Evolutionary conservation across 2,329 filamentous ascomycete genomes (phyloP), one percentile per base, ranked within the genome.

Genomic region (Helminthosporium solani): DNA sequence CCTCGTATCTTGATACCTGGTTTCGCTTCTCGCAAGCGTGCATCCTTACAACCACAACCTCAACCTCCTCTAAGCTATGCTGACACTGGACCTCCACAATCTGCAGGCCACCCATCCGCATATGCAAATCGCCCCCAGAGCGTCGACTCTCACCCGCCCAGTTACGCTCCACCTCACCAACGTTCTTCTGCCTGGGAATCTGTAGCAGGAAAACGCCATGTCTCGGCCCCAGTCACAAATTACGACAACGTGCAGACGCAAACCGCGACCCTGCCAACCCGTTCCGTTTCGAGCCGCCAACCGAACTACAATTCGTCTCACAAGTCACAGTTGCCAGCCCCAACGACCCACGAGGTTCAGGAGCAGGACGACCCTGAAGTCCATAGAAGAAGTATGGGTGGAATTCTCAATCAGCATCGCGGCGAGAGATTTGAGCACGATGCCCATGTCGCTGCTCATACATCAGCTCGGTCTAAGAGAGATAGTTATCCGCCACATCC

Each of bases 401-500:
- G 65, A 15, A 67, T 67, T 12, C 49, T 68, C 6, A 66, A 63
- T 31, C 63, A 67, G 21, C 60, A 67, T 30, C 49, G 56, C 25
- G 57, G 54, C 28, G 50, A 57, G 7, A 48, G 49, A 1, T 67
- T 63, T 34, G 64, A 67, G 49, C 58, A 58, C 19, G 62, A 67
- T 7, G 64, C 64, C 2, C 65, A 67, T 20, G 52, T 63, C 3
- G 31, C 56, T 7, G 45, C 63, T n/a, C 62, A 64, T 36, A 59
- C 58, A 4, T 49, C 53, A 7, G 52, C 53, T 11, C 47, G 47
- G 9, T 42, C 41, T 1, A 69, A 67, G 44, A 56, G 66, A 11
- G 60, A 66, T 23, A 59, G 54, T 9, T 68, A 67, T 37, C 66
- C 65, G 11, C 65, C 66, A 9, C 66, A 69, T 39, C 66, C 66